These are phyloP conservation scores for Solanum clarkiae DNA, from an alignment of 257 asterid species.

Conservation along the genomic window DNA sequence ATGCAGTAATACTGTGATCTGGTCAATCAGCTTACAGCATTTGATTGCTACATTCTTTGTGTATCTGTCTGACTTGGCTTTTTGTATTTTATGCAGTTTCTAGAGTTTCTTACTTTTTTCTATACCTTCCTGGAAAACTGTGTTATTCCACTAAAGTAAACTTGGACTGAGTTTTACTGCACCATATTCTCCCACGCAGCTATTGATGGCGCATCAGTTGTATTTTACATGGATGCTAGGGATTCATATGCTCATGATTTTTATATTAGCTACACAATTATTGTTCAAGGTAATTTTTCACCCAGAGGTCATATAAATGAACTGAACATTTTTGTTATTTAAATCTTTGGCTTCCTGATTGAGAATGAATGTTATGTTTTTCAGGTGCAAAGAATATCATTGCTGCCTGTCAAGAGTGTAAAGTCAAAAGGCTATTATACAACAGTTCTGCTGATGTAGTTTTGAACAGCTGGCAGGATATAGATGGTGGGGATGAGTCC, in stretches of 20 bases:
- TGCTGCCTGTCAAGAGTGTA: conserved; percentile 68
- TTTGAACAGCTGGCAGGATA: conserved; percentile 39
- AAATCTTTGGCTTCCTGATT: neutral
- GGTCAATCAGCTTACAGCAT: neutral
- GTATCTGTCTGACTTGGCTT: neutral
- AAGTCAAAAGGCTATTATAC: conserved; percentile 55
- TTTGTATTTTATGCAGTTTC: neutral
- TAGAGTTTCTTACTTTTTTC: neutral
- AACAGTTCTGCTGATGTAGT: conserved; percentile 81
- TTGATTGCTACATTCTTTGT: neutral
- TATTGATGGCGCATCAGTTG: conserved; percentile 61
- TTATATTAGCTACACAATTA: conserved; percentile 34
- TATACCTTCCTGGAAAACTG: neutral
- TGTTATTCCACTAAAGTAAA: neutral
- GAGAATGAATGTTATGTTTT: neutral
- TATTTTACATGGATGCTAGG: conserved; percentile 48
- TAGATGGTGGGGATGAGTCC: conserved; percentile 59
- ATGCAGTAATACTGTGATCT: neutral
- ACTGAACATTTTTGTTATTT: neutral
- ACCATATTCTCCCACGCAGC: conserved; percentile 35
- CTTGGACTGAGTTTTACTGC: neutral
- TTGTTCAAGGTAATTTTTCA: conserved; percentile 54
- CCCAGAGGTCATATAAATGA: conserved; percentile 1
- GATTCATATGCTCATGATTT: conserved; percentile 38
- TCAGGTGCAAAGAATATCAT: conserved; percentile 74